Evolutionary conservation across 2,329 filamentous ascomycete genomes (phyloP), one percentile per base, ranked within the genome.

Genomic region (Tympanopsis confertula): DNA sequence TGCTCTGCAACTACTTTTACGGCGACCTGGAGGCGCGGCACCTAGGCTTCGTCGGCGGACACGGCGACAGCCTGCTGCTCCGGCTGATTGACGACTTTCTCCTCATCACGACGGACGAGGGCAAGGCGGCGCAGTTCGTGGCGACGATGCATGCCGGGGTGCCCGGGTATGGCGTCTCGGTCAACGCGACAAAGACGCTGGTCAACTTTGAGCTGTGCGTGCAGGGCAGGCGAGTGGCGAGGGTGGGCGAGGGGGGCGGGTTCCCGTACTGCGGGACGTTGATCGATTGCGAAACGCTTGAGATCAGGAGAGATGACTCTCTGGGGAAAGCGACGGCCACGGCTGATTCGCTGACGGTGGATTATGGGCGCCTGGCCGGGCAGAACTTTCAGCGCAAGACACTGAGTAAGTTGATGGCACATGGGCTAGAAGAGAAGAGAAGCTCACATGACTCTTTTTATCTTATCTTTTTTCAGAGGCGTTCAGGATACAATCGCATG

Each of bases 1-100:
- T 87, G 29, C 67, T 98, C 4, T 96, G 91, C 66, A 96, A 87
- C 58, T 89, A 94, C 59, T 95, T 96, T 57, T 98, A 98, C 53
- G 88, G 85, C 4, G 78, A 91, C 44, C 71, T 96, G 2, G 91
- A 98, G 56, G 59, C 60, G 5, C 67, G 77, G 19, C 63, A 80
- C 13, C 64, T 96, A 2, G 53, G 51, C 0, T 96, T 95, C 51
- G 58, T 91, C 2, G 48, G 65, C 13, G 50, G 59, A 0, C 52
- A 59, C n/a, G n/a, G n/a, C 4, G 63, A 80, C 22, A 80, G 73
- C 36, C 58, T 95, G 3, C 65, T 98, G 5, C 58, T 96, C 38
- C 73, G 91, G 13, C 69, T 95, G 7, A 85, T 94, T 30, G 91
- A 98, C 48, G 91, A 98, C 50, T 98, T 96, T 48, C 65, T 96